phyloP scores from a whole-genome alignment of 306 rosid genomes.

The Malus asiatica region DNA sequence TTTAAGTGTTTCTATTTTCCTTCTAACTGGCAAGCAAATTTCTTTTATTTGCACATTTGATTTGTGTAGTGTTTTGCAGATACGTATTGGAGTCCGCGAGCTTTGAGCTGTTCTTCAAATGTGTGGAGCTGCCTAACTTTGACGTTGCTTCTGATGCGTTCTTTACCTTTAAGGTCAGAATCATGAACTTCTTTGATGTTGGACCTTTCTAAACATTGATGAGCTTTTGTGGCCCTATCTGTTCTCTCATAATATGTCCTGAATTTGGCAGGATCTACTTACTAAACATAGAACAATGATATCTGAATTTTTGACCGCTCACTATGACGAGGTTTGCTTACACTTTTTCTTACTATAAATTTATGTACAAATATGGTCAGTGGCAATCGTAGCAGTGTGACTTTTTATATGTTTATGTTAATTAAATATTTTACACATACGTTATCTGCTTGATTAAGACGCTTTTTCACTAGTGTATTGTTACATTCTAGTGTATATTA shows the following conservation, averaged over 20 bases:
- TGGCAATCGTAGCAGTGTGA: constrained; percentile 14
- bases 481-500: constrained; percentile 10
- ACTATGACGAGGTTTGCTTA: constrained; percentile 63
- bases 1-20: not conserved
- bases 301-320: constrained; percentile 66
- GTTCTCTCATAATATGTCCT: constrained; percentile 9
- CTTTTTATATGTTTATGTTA: constrained; percentile 4
- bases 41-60: constrained; percentile 28
- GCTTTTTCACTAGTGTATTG: constrained; percentile 15
- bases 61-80: constrained; percentile 54
- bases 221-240: constrained; percentile 13
- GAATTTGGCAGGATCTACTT: constrained; percentile 74
- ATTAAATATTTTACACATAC: constrained; percentile 16
- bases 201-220: constrained; percentile 2
- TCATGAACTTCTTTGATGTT: not conserved
- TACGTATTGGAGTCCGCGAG: constrained; percentile 89
- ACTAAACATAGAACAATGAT: constrained; percentile 67
- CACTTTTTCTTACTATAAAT: constrained; percentile 19
- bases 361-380: constrained; percentile 19
- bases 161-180: constrained; percentile 86
- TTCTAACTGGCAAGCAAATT: constrained; percentile 12
- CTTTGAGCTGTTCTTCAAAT: constrained; percentile 87
- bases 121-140: constrained; percentile 81
- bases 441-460: constrained; percentile 14
- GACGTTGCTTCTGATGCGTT: constrained; percentile 95